Conservation (phyloP, 2,329 filamentous ascomycete species). For the Beauveria caledonica region DNA sequence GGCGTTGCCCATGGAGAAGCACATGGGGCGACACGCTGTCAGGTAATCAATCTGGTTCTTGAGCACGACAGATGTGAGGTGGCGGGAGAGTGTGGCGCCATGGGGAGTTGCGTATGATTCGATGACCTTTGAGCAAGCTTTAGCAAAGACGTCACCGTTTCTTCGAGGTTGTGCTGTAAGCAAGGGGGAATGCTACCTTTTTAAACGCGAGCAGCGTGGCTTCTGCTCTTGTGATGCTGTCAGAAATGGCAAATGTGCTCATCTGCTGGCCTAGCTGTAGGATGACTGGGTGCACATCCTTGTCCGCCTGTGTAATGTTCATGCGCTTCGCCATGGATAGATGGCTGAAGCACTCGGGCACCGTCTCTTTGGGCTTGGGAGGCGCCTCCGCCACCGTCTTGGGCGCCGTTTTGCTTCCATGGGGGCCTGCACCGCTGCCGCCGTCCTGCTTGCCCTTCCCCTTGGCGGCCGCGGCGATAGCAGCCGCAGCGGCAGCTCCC, state of each 20-base stretch:
- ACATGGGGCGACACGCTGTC: constrained; percentile 87
- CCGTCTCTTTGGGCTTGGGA: constrained; percentile 47
- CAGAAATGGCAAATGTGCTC: constrained; percentile 78
- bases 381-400: constrained; percentile 31
- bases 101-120: constrained; percentile 84
- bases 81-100: constrained; percentile 75
- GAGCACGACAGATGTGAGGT: constrained; percentile 84
- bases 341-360: constrained; percentile 72
- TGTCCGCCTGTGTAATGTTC: constrained; percentile 50
- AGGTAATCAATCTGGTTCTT: constrained; percentile 95
- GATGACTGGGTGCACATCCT: constrained; percentile 79
- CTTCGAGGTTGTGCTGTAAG: background rate
- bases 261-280: constrained; percentile 84
- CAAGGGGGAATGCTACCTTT: constrained; percentile 42
- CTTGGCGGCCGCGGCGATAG: constrained; percentile 37
- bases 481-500: constrained; percentile 24
- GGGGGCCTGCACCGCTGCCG: constrained; percentile 29
- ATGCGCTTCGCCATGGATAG: constrained; percentile 59
- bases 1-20: constrained; percentile 93
- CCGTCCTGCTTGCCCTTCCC: constrained; percentile 40
- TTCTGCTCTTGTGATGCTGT: constrained; percentile 80
- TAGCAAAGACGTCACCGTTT: background rate
- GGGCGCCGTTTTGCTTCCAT: constrained; percentile 18
- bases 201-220: constrained; percentile 87
- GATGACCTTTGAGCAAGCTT: constrained; percentile 56